Conservation (phyloP, 2,329 filamentous ascomycete species). For the Ascocoryne sarcoides region DNA sequence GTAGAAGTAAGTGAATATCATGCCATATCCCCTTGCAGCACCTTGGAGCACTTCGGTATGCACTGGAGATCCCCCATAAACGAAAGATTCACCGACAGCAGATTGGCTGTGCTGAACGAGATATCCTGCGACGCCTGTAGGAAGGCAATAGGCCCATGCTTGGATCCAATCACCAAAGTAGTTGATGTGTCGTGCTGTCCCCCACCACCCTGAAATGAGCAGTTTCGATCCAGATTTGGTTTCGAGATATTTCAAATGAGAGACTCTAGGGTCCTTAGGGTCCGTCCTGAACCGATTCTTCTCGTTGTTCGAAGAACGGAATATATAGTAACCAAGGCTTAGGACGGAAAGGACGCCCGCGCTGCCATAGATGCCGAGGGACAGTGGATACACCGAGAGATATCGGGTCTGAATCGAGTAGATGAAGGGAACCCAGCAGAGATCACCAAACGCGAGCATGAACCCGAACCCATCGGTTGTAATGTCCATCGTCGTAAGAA, state of each 20-base stretch:
- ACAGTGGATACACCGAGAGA: constrained; percentile 69
- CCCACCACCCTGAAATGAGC: constrained; percentile 88
- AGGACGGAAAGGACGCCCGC: constrained; percentile 59
- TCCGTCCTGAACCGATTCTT: constrained; percentile 92
- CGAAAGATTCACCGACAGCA: constrained; percentile 42
- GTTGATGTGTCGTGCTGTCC: constrained; percentile 84
- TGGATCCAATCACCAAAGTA: constrained; percentile 94
- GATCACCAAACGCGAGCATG: constrained; percentile 89
- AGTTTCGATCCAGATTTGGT: constrained; percentile 76
- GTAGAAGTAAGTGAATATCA: constrained; percentile 90
- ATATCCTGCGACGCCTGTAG: constrained; percentile 79
- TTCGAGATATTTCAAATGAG: constrained; percentile 76
- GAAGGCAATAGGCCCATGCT: constrained; percentile 82
- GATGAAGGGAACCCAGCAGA: constrained; percentile 86
- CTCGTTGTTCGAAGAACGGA: constrained; percentile 87
- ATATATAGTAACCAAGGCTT: constrained; percentile 73
- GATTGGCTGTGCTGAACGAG: constrained; percentile 47
- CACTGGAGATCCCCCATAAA: constrained; percentile 41
- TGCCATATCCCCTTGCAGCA: constrained; percentile 71
- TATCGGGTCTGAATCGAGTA: constrained; percentile 83
- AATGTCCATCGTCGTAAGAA: constrained; percentile 91
- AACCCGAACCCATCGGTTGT: constrained; percentile 89
- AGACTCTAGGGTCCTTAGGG: constrained; percentile 68
- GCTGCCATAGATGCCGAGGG: constrained; percentile 63
- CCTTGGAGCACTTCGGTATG: constrained; percentile 61